Percentiles rank a stretch among this genome's conserved stretches.
These are phyloP conservation scores for Ilyonectria robusta DNA, from an alignment of 2,329 filamentous ascomycete genomes.

Conservation along the genomic window DNA sequence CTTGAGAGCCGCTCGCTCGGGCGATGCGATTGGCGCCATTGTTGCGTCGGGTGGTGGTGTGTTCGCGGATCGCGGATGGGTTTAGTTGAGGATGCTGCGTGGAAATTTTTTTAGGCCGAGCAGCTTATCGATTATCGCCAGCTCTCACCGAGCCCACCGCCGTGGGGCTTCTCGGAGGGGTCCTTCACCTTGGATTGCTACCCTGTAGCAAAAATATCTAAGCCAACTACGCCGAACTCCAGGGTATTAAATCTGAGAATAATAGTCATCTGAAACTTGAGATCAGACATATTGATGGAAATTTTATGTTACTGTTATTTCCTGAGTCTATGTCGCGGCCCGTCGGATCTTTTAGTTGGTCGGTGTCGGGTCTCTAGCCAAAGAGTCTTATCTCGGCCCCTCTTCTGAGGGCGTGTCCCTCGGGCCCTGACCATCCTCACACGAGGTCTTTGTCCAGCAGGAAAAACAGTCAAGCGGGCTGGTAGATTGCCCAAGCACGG, in stretches of 20 bases:
- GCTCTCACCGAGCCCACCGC: conserved; percentile 40
- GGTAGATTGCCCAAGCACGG: no score
- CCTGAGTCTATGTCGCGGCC: no score
- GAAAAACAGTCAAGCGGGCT: no score
- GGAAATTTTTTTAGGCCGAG: conserved; percentile 44
- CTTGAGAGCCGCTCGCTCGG: conserved; percentile 50
- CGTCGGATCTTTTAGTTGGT: no score
- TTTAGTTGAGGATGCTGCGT: conserved; percentile 31
- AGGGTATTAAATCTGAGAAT: background rate
- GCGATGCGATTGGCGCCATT: conserved; percentile 54
- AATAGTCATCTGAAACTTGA: background rate
- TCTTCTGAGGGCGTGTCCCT: no score
- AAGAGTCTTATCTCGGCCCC: no score
- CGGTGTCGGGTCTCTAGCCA: no score
- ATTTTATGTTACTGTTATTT: background rate
- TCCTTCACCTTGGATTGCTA: background rate
- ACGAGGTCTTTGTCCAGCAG: no score
- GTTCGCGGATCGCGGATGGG: conserved; percentile 12
- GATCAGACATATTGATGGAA: background rate
- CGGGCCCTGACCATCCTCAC: no score
- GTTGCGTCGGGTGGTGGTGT: conserved; percentile 36
- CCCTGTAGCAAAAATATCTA: background rate
- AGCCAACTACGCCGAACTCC: background rate
- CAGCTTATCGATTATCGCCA: conserved; percentile 39
- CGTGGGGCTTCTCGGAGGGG: conserved; percentile 17